A percentile compares a stretch with the other conserved stretches of the same genome.
These are phyloP conservation scores for Tetrapisispora nanseiensis DNA, from an alignment of 805 yeast genomes.

Conservation along the genomic window DNA sequence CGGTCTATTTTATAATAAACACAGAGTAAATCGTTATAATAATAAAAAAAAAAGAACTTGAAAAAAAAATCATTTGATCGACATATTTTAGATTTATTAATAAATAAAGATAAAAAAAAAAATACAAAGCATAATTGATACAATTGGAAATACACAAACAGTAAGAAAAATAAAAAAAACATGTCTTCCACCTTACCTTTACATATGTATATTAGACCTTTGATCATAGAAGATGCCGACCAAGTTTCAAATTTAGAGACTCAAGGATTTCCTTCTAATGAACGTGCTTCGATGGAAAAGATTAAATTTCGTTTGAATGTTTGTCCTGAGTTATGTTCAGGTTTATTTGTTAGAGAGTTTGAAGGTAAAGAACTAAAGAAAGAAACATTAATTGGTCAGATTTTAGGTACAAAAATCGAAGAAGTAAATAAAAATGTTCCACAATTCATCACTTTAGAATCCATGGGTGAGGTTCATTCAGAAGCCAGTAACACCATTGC, in stretches of 20 bases:
- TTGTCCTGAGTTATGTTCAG: conserved; percentile 88
- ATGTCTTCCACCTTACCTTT: conserved; percentile 40
- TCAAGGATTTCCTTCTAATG: conserved; percentile 58
- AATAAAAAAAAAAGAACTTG: too few relatives aligned
- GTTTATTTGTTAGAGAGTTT: conserved; percentile 71
- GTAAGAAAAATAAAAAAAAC: not conserved
- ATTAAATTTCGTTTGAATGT: conserved; percentile 57
- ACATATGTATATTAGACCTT: conserved; percentile 64
- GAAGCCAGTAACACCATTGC: conserved; percentile 71
- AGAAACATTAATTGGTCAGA: conserved; percentile 64
- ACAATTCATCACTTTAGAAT: conserved; percentile 21
- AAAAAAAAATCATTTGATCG: too few relatives aligned
- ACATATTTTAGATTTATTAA: too few relatives aligned
- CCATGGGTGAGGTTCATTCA: conserved; percentile 43
- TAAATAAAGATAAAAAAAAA: not conserved
- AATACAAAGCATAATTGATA: not conserved
- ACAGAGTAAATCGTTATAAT: too few relatives aligned
- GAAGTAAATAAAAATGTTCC: conserved; percentile 3
- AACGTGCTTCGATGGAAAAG: conserved; percentile 58
- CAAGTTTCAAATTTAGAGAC: conserved; percentile 54
- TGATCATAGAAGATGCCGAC: conserved; percentile 62
- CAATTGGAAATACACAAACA: too few relatives aligned
- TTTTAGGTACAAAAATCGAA: conserved; percentile 63
- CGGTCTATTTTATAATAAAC: too few relatives aligned
- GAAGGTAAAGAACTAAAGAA: conserved; percentile 34